phyloP scores from a whole-genome alignment of 345 rosid species.

The Eucalyptus viminalis region DNA sequence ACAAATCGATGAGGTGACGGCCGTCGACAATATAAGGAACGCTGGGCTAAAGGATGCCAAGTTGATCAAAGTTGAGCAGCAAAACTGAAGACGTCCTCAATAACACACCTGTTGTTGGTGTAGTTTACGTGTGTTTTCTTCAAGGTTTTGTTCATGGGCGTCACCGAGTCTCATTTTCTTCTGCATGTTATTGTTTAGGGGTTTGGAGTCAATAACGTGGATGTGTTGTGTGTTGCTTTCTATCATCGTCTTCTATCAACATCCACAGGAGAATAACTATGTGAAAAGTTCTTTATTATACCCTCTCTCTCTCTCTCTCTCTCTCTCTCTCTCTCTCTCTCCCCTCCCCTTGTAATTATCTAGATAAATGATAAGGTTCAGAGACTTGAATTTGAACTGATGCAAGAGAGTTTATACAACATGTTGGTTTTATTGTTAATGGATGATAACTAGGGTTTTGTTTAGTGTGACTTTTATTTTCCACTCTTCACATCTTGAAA shows the following conservation, averaged over 20 bases:
- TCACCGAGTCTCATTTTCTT: not conserved
- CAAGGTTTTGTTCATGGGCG: not conserved
- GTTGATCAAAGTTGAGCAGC: not conserved
- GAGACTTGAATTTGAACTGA: too few relatives aligned
- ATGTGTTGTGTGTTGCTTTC: accelerated
- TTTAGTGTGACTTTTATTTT: too few relatives aligned
- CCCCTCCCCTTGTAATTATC: too few relatives aligned
- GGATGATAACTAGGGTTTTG: too few relatives aligned
- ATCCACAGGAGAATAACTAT: not conserved
- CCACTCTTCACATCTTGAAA: too few relatives aligned
- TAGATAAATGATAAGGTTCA: too few relatives aligned
- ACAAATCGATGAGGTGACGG: not conserved
- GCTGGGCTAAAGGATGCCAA: not conserved
- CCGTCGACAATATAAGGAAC: not conserved
- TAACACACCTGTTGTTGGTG: not conserved
- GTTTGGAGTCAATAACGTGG: not conserved
- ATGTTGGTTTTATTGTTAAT: too few relatives aligned
- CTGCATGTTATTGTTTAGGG: accelerated
- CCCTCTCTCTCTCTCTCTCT: too few relatives aligned
- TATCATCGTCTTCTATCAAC: accelerated
- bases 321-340: too few relatives aligned
- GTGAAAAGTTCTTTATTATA: not conserved
- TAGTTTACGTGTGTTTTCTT: not conserved
- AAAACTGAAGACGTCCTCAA: not conserved
- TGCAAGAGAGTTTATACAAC: too few relatives aligned